Conservation (phyloP, 2,329 filamentous ascomycete genomes). For the Pseudocercospora pini-densiflorae region DNA sequence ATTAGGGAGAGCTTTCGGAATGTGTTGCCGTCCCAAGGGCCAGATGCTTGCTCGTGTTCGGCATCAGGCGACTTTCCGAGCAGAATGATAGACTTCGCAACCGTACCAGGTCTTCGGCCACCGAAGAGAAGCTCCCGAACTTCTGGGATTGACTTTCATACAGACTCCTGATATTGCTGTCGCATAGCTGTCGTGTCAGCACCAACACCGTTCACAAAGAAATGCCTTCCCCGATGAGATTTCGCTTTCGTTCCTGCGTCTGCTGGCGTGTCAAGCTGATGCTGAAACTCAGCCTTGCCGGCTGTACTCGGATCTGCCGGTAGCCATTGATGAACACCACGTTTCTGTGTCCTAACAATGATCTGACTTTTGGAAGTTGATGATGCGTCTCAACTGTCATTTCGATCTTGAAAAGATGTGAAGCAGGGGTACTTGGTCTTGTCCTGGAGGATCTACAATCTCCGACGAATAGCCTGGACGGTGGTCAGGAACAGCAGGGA, state of each 20-base stretch:
- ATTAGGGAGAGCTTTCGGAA: too few relatives aligned
- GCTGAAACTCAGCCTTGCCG: conserved; percentile 13
- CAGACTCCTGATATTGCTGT: too few relatives aligned
- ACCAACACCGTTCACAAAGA: too few relatives aligned
- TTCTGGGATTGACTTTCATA: too few relatives aligned
- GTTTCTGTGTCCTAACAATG: conserved; percentile 9
- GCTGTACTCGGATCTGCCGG: conserved; percentile 10
- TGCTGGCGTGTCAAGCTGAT: not conserved
- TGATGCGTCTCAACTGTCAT: conserved; percentile 1
- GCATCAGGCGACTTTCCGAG: too few relatives aligned
- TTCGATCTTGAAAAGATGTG: not conserved
- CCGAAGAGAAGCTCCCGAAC: too few relatives aligned
- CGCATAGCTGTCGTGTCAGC: too few relatives aligned
- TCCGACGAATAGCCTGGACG: conserved; percentile 14
- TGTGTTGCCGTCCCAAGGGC: too few relatives aligned
- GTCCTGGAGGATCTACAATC: conserved; percentile 12
- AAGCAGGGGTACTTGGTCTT: not conserved
- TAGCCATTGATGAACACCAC: conserved; percentile 14
- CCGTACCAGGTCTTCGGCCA: too few relatives aligned
- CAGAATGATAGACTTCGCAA: too few relatives aligned
- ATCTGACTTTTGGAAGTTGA: not conserved
- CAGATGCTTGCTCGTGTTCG: too few relatives aligned
- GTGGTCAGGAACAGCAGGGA: conserved; percentile 16
- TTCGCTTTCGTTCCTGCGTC: not conserved
- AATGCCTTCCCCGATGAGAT: too few relatives aligned